A percentile compares a stretch with the other conserved stretches of the same genome.
These are phyloP conservation scores for Chrysanthemum makinoi DNA, from an alignment of 129 eudicot genomes.

Conservation along the genomic window DNA sequence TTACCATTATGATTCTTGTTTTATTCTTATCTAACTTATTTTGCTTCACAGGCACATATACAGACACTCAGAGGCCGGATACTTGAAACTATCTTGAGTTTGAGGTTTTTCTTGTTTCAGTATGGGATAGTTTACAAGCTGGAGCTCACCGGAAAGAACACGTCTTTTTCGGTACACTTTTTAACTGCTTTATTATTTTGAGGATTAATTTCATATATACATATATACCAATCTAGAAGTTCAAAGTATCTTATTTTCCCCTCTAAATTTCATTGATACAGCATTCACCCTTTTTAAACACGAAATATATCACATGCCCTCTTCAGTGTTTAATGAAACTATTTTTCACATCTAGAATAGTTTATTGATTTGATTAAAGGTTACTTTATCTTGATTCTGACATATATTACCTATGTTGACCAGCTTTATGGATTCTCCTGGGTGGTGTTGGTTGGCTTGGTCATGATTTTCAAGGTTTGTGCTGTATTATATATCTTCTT, in stretches of 20 bases:
- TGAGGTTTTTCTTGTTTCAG: slow-evolving; percentile 88
- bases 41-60: slow-evolving; percentile 71
- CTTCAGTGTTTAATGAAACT: too few species aligned
- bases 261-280: too few species aligned
- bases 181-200: background rate
- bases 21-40: slow-evolving; percentile 11
- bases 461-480: slow-evolving; percentile 81
- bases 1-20: background rate
- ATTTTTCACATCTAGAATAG: too few species aligned
- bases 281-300: too few species aligned
- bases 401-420: slow-evolving; percentile 2
- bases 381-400: slow-evolving; percentile 15
- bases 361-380: too few species aligned
- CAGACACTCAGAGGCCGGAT: slow-evolving; percentile 88
- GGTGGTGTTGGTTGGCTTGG: slow-evolving; percentile 73
- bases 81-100: slow-evolving; percentile 86
- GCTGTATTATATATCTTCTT: background rate
- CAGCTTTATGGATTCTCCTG: slow-evolving; percentile 94
- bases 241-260: too few species aligned
- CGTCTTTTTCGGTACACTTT: slow-evolving; percentile 75
- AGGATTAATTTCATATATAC: background rate
- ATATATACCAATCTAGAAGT: too few species aligned
- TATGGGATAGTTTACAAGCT: slow-evolving; percentile 97
- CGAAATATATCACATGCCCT: too few species aligned
- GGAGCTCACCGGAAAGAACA: slow-evolving; percentile 52